Evolutionary conservation across 208 protist species (phyloP).

Genomic region (Naegleria lovaniensis): DNA sequence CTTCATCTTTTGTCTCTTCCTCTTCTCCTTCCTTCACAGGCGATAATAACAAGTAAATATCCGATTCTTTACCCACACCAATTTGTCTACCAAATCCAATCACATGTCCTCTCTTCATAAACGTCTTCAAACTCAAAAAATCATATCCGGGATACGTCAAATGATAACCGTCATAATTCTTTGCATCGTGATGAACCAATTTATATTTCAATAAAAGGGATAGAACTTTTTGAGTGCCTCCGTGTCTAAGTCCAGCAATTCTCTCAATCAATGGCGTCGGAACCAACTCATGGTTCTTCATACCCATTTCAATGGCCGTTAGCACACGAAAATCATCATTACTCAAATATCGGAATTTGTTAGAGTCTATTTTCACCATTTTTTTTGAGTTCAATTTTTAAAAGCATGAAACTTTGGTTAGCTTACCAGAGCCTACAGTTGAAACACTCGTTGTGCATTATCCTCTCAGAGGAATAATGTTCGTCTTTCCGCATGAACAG

Average conservation of each 20-base stretch:
- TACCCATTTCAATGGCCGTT: conserved; percentile 91
- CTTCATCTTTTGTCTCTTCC: not conserved
- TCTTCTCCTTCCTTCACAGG: conserved; percentile 37
- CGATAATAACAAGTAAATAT: conserved; percentile 54
- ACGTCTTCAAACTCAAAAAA: conserved; percentile 90
- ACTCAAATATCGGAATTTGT: conserved; percentile 72
- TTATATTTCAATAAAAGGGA: conserved; percentile 78
- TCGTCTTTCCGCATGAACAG: too few species aligned
- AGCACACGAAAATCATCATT: conserved; percentile 79
- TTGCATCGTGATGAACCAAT: conserved; percentile 86
- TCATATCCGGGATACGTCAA: conserved; percentile 98
- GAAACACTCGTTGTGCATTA: too few species aligned
- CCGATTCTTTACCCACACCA: conserved; percentile 98
- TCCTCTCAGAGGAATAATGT: too few species aligned
- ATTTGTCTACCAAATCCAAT: conserved; percentile 85
- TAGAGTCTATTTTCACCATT: conserved; percentile 71
- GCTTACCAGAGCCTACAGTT: too few species aligned
- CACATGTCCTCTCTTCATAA: conserved; percentile 80
- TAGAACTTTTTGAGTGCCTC: conserved; percentile 80
- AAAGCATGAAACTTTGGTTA: too few species aligned
- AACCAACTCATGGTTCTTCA: conserved; percentile 98
- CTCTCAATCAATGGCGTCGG: conserved; percentile 81
- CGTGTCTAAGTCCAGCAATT: conserved; percentile 86
- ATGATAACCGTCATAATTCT: conserved; percentile 90
- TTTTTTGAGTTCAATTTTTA: not conserved